phyloP scores from a whole-genome alignment of 2,329 filamentous ascomycete species.

The Aspergillus sp. region DNA sequence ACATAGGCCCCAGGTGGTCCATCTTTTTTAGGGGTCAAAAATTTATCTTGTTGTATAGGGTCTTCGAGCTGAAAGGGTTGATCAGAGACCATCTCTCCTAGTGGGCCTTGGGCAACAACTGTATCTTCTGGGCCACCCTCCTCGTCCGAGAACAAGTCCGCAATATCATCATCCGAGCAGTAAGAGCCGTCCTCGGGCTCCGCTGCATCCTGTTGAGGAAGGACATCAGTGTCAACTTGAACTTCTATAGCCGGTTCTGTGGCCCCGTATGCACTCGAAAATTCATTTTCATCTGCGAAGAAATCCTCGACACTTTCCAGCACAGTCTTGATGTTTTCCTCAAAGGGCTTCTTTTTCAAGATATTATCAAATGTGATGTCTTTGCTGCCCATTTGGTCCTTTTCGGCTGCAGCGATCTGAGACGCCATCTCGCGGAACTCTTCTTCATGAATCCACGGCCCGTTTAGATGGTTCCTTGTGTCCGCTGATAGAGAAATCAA shows the following conservation, averaged over 20 bases:
- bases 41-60: not conserved
- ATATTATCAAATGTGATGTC: constrained; percentile 65
- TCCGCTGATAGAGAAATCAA: constrained; percentile 88
- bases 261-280: constrained; percentile 21
- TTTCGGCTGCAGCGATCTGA: constrained; percentile 65
- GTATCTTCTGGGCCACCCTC: constrained; percentile 15
- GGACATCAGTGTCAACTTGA: constrained; percentile 36
- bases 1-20: not conserved
- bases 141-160: constrained; percentile 22
- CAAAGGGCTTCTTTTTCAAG: constrained; percentile 54
- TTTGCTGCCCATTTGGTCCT: constrained; percentile 44
- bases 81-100: constrained; percentile 26
- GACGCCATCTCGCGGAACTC: constrained; percentile 70
- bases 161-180: constrained; percentile 41
- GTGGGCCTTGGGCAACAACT: constrained; percentile 10
- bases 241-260: constrained; percentile 11
- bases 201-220: constrained; percentile 65
- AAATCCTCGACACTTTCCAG: constrained; percentile 85
- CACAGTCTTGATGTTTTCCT: constrained; percentile 67
- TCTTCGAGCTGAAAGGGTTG: constrained; percentile 18
- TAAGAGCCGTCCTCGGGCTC: constrained; percentile 43
- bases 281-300: constrained; percentile 64
- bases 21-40: not conserved
- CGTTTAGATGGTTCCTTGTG: constrained; percentile 66
- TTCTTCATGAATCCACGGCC: constrained; percentile 90